These are phyloP conservation scores for Pseudogymnoascus sp. DNA, from an alignment of 2,329 filamentous ascomycete genomes.

Conservation along the genomic window DNA sequence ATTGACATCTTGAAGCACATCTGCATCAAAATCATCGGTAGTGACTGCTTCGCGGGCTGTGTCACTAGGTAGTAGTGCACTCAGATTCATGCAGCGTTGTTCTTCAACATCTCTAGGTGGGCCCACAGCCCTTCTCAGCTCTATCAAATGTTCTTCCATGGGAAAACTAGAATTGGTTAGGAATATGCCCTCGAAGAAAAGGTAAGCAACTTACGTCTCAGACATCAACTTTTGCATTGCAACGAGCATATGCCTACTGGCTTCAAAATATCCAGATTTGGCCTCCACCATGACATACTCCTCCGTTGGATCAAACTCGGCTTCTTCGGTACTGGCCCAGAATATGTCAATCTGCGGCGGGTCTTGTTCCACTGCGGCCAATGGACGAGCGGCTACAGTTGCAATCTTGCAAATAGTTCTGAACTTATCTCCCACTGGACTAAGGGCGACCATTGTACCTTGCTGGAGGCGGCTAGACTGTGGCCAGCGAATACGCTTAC, in stretches of 20 bases:
- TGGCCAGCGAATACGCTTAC: constrained; percentile 58
- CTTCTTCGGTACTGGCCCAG: constrained; percentile 53
- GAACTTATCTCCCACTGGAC: constrained; percentile 52
- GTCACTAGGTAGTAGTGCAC: constrained; percentile 27
- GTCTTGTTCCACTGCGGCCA: constrained; percentile 53
- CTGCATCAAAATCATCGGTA: constrained; percentile 19
- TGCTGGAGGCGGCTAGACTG: constrained; percentile 44
- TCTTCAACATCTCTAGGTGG: constrained; percentile 45
- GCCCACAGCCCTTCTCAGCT: constrained; percentile 36
- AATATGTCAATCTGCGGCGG: constrained; percentile 70
- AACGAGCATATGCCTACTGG: constrained; percentile 61
- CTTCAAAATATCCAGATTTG: constrained; percentile 67
- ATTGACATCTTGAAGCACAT: constrained; percentile 40
- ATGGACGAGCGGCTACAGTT: constrained; percentile 60
- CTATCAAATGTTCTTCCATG: constrained; percentile 53
- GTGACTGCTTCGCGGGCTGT: not conserved
- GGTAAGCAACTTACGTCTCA: constrained; percentile 20
- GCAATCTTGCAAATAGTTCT: constrained; percentile 58
- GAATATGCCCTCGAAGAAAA: not conserved
- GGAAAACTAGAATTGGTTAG: constrained; percentile 38
- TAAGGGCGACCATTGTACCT: constrained; percentile 47
- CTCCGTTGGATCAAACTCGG: constrained; percentile 58
- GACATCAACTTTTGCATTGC: constrained; percentile 52
- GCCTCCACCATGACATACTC: constrained; percentile 66
- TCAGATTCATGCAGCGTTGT: constrained; percentile 43